phyloP scores from a whole-genome alignment of 139 green algal genomes.

The Closterium sp. region DNA sequence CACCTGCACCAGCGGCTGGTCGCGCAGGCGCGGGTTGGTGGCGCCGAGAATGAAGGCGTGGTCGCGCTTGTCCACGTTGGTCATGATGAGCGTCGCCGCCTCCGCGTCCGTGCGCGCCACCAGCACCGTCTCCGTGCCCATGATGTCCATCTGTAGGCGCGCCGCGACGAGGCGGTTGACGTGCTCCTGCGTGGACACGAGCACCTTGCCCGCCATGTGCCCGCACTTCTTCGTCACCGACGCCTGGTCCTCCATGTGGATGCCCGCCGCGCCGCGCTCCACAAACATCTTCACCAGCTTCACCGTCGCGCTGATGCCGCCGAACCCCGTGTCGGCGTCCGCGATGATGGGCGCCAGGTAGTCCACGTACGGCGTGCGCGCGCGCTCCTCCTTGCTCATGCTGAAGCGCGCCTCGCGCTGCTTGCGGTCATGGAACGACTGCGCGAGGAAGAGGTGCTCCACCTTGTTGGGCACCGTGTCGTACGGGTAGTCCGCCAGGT shows the following conservation, averaged over 20 bases:
- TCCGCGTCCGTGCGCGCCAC: slow-evolving; percentile 77
- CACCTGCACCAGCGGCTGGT: slow-evolving; percentile 30
- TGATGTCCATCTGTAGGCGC: slow-evolving; percentile 44
- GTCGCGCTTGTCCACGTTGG: slow-evolving; percentile 78
- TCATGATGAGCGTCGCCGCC: slow-evolving; percentile 78
- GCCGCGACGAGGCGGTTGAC: slow-evolving; percentile 42
- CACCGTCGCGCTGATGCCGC: slow-evolving; percentile 81
- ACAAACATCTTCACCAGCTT: slow-evolving; percentile 71
- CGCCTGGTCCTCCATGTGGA: slow-evolving; percentile 55
- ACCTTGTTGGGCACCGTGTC: slow-evolving; percentile 53
- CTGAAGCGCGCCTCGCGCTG: slow-evolving; percentile 20
- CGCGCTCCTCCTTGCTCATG: slow-evolving; percentile 45
- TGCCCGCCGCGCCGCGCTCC: slow-evolving; percentile 42
- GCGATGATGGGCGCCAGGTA: slow-evolving; percentile 68
- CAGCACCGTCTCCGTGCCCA: slow-evolving; percentile 44
- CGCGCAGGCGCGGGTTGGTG: slow-evolving; percentile 25
- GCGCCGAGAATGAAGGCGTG: slow-evolving; percentile 77
- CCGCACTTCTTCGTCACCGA: slow-evolving; percentile 55
- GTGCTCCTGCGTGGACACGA: slow-evolving; percentile 46
- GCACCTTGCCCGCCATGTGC: slow-evolving; percentile 54
- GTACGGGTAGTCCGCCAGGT: slow-evolving; percentile 48
- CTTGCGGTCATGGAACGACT: slow-evolving; percentile 15
- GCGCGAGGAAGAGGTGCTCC: slow-evolving; percentile 49
- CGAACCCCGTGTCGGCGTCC: slow-evolving; percentile 76
- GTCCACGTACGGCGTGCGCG: slow-evolving; percentile 53